Base-by-base conservation (phyloP, 1,284 basidiomycete species). In the Cutaneotrichosporon sp. region DNA sequence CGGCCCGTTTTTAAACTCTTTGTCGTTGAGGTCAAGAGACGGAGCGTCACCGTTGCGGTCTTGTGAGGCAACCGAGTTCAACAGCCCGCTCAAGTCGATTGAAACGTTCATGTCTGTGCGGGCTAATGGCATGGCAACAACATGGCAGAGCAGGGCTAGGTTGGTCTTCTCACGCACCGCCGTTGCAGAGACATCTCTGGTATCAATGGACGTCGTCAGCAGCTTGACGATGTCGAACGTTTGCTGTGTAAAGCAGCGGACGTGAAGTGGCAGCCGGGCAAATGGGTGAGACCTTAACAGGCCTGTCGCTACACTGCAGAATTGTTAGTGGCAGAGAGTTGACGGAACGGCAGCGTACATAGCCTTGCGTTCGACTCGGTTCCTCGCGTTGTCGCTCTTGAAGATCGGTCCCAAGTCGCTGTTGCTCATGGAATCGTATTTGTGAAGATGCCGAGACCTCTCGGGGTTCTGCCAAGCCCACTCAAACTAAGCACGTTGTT, bases 401-500 rank as follows among this genome's bases (percentile, higher is more conserved):
- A 74, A 75, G 4, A 69, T 52, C 4, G 63, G 60, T 8, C 39
- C 35, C 33, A 35, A 14, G 14, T 43, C 42, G 1, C 23, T 21
- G 4, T 35, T 21, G 26, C 7, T 30, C 10, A 10, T 30, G 26
- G 22, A 44, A 10, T 10, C 41, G 14, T 18, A 44, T 37, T 4
- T 21, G 23, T 69, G 70, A 18, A 80, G 64, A 58, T 78, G 77
- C 2, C 80, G 66, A 0, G 78, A 78, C 0, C 76, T 55, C 50
- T 79, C 70, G 8, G 80, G 80, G 54, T 90, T 84, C 67, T 91
- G 88, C 90, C 90, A 93, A 15, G 89, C 89, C 88, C 89, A 92
- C 75, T 93, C 90, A 65, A 91, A 92, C 74, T 90, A 82, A 3
- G 10, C 7, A 12, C 1, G 8, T n/a, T 41, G 23, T 9, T n/a